Percentiles rank a stretch among this genome's conserved stretches.
Conservation (phyloP, 768 basidiomycete genomes). For the Dacryopinax primogenitus region DNA sequence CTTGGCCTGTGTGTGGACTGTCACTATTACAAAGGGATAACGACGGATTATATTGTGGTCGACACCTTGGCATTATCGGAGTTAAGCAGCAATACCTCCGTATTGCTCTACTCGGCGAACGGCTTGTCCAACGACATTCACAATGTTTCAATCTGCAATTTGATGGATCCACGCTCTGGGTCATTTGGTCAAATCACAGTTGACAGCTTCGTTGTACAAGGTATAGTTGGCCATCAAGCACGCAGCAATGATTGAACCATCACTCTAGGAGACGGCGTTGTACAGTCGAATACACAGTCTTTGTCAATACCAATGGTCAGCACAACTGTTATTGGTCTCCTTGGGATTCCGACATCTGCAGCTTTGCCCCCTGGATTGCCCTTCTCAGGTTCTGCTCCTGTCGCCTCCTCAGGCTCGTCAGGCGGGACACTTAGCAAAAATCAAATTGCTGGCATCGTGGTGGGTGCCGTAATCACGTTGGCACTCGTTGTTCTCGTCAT, state of each 20-base stretch:
- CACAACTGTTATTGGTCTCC: neutral
- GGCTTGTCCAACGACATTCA: slow-evolving; percentile 1
- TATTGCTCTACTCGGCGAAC: neutral
- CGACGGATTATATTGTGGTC: neutral
- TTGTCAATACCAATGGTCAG: neutral
- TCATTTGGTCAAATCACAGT: neutral
- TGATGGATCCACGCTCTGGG: neutral
- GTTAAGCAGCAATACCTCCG: neutral
- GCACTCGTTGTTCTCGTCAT: neutral
- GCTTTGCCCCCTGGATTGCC: too few relatives aligned
- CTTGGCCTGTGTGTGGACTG: neutral
- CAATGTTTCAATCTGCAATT: neutral
- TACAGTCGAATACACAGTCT: neutral
- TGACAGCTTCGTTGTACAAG: neutral
- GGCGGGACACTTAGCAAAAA: neutral
- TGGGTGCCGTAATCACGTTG: neutral
- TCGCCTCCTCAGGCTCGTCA: neutral
- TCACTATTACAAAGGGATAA: neutral
- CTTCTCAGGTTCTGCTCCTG: neutral
- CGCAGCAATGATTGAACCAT: neutral
- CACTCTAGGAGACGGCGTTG: neutral
- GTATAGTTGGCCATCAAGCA: neutral
- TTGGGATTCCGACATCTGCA: neutral
- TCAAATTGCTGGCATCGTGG: neutral
- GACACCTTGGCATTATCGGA: neutral